These are phyloP conservation scores for Schizosaccharomyces cryophilus DNA, from an alignment of 805 yeast genomes.

Conservation along the genomic window DNA sequence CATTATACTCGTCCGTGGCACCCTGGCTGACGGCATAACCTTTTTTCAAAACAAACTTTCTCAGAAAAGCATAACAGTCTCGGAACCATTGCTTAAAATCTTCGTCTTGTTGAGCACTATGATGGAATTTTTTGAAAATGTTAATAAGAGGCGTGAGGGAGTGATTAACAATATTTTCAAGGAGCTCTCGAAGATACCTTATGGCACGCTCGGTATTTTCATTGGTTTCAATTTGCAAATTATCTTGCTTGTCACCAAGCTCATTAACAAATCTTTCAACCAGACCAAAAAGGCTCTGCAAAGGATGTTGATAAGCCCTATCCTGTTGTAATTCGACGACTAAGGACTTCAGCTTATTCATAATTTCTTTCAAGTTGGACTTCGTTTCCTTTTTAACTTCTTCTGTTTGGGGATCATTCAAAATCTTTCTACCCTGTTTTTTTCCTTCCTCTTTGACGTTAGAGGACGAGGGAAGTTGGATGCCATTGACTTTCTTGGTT, in stretches of 20 bases:
- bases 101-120: conserved; percentile 7
- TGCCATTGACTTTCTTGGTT: no score
- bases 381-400: not conserved
- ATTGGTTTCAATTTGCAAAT: not conserved
- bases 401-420: not conserved
- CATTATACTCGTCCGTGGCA: conserved; percentile 4
- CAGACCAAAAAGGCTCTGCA: conserved; percentile 6
- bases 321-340: conserved; percentile 8
- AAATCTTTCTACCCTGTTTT: not conserved
- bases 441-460: not conserved
- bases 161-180: conserved; percentile 8
- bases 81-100: conserved; percentile 6
- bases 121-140: conserved; percentile 5
- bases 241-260: not conserved
- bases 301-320: conserved; percentile 7
- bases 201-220: conserved; percentile 6
- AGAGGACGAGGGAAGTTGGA: not conserved
- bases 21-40: conserved; percentile 6
- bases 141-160: conserved; percentile 5
- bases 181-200: conserved; percentile 3
- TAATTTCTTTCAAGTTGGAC: not conserved
- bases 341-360: not conserved
- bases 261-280: conserved; percentile 5
- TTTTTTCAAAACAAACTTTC: conserved; percentile 5
- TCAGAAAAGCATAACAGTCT: conserved; percentile 4